Evolutionary conservation across 108 stramenopile genomes (phyloP).

Genomic region (Skeletonema marinoi): DNA sequence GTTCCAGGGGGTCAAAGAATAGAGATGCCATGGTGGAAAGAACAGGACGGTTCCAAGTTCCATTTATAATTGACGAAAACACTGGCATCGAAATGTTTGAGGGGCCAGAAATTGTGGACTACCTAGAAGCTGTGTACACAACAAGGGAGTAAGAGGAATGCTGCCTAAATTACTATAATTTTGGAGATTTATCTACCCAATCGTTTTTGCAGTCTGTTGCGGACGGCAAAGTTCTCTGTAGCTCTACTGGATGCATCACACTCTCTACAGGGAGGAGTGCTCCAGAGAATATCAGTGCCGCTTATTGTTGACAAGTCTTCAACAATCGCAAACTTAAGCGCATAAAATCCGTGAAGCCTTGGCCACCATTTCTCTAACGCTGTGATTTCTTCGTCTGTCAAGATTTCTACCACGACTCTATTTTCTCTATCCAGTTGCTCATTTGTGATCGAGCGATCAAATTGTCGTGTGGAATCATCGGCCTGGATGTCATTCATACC

Average conservation of each 20-base stretch:
- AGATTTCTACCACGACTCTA: constrained; percentile 75
- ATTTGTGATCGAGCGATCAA: constrained; percentile 37
- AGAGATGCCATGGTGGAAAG: constrained; percentile 73
- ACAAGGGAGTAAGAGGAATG: constrained; percentile 15
- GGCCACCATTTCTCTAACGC: constrained; percentile 73
- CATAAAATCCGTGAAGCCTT: constrained; percentile 45
- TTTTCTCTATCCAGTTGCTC: constrained; percentile 83
- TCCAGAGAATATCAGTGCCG: constrained; percentile 46
- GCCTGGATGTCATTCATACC: constrained; percentile 1
- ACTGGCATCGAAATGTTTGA: constrained; percentile 80
- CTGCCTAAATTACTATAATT: not conserved
- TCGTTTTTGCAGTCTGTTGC: constrained; percentile 38
- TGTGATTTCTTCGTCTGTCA: constrained; percentile 73
- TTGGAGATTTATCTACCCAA: not conserved
- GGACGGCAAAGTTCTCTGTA: constrained; percentile 24
- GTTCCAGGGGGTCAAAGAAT: constrained; percentile 83
- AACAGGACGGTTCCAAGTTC: constrained; percentile 87
- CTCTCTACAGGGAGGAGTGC: constrained; percentile 69
- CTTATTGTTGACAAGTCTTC: constrained; percentile 11
- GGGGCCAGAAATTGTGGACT: constrained; percentile 78
- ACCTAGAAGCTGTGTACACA: constrained; percentile 84
- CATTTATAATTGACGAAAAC: constrained; percentile 87
- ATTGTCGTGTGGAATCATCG: constrained; percentile 1
- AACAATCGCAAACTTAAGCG: constrained; percentile 51
- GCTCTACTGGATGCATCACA: constrained; percentile 67